phyloP scores from a whole-genome alignment of 176 grass and related monocot species.

The Hsuehochloa calcarea region DNA sequence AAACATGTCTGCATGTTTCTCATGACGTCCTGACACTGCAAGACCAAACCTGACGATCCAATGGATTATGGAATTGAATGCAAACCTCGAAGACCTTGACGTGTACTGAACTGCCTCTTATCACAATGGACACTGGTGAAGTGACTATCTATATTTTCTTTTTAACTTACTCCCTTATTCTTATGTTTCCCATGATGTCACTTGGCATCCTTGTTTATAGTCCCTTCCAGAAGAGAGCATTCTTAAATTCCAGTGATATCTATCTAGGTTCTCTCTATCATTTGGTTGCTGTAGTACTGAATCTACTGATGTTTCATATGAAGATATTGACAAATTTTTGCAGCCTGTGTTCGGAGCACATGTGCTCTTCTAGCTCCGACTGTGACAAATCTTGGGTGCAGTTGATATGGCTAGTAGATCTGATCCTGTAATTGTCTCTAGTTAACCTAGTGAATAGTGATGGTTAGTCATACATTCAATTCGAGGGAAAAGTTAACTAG shows the following conservation, averaged over 20 bases:
- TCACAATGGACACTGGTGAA: background rate
- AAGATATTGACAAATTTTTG: background rate
- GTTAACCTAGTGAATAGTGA: background rate
- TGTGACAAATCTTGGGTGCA: background rate
- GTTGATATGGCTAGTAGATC: background rate
- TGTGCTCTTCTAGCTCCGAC: background rate
- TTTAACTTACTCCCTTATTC: background rate
- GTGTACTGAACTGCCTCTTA: background rate
- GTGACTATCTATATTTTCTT: background rate
- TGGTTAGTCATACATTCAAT: background rate
- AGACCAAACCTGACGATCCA: background rate
- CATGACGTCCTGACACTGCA: background rate
- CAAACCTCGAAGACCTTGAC: background rate
- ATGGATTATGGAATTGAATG: background rate
- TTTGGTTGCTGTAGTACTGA: background rate
- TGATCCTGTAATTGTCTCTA: background rate
- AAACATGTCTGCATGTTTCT: background rate
- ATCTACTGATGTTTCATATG: background rate
- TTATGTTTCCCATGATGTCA: background rate
- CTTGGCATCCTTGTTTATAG: background rate
- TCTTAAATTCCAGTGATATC: background rate
- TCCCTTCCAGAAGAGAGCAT: background rate
- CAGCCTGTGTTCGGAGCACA: background rate
- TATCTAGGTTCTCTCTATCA: background rate
- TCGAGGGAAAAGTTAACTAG: slow-evolving; percentile 1